Evolutionary conservation across 306 rosid species (phyloP), one percentile per base, ranked within the genome.

Genomic region (Glycine soja): DNA sequence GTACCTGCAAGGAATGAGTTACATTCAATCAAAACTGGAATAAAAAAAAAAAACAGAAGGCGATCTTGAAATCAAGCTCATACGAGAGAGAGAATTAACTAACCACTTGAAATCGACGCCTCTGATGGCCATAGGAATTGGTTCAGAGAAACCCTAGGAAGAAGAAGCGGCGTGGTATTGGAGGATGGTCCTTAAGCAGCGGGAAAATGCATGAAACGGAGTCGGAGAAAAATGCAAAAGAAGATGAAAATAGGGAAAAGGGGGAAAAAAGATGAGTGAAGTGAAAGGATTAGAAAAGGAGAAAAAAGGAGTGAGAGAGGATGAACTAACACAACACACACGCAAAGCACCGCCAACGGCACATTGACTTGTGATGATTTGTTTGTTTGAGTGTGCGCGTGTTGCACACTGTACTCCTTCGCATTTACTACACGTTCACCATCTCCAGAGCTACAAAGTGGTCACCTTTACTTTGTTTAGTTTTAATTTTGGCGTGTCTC

Each of bases 41-140:
- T 19, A 54, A 11, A 12, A 70, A 34, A n/a, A n/a, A 1, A 24
- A 61, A 63, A 42, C 8, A 6, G 9, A 6, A 6, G 46, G 66
- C 11, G 74, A 43, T 46, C 16, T 16, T 47, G 45, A 8, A 67
- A 68, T 51, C 12, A 71, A 32, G 36, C 7, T 3, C 30, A 24
- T 24, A 24, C 30, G 30, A 24, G 30, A 24, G 30, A 34, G 54
- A 38, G 43, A 38, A 84, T 89, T 24, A 24, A 24, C 30, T 0
- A 45, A 95, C 99, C 99, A 95, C 86, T 93, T 95, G 95, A 95
- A 95, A 89, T 90, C 97, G 73, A 93, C 88, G 71, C 98, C 99
- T 89, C 97, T 88, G 74, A 93, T 85, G 42, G 97, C 98, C 99
- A 95, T 95, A 63, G 83, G 53, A 42, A 59, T 61, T 14, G 71